Evolutionary conservation across 2,329 filamentous ascomycete species (phyloP).

Genomic region (Teratosphaeria viscida): DNA sequence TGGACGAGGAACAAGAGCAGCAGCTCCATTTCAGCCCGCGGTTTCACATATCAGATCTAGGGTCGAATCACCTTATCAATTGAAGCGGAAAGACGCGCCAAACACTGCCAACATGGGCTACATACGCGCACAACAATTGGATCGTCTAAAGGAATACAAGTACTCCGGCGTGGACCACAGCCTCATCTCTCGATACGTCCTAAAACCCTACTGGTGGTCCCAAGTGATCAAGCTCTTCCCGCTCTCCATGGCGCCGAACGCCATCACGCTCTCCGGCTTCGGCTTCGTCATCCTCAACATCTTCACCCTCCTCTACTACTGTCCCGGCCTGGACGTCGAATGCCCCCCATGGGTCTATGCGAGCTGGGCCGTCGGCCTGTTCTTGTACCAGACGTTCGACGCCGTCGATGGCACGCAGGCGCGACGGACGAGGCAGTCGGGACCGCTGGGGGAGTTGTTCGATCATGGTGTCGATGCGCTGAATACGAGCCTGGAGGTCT

Average conservation of each 20-base stretch:
- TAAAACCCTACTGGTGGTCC: slow-evolving; percentile 97
- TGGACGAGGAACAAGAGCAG: neutral
- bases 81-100: neutral
- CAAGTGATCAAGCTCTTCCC: slow-evolving; percentile 91
- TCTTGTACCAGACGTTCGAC: slow-evolving; percentile 97
- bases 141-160: slow-evolving; percentile 86
- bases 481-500: slow-evolving; percentile 87
- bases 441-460: slow-evolving; percentile 89
- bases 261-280: slow-evolving; percentile 85
- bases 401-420: slow-evolving; percentile 92
- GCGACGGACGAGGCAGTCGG: slow-evolving; percentile 83
- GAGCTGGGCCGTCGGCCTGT: slow-evolving; percentile 78
- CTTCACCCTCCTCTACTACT: slow-evolving; percentile 89
- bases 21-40: neutral
- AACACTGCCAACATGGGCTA: slow-evolving; percentile 61
- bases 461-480: slow-evolving; percentile 95
- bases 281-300: slow-evolving; percentile 85
- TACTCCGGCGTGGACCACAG: slow-evolving; percentile 80
- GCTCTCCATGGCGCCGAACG: slow-evolving; percentile 74
- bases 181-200: slow-evolving; percentile 77
- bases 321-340: slow-evolving; percentile 83
- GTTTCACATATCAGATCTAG: neutral
- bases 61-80: neutral
- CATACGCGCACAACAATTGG: slow-evolving; percentile 82
- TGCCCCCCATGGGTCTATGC: slow-evolving; percentile 94